Base-by-base conservation (phyloP, 1,139 yeast species). In the Protomyces inouyei region DNA sequence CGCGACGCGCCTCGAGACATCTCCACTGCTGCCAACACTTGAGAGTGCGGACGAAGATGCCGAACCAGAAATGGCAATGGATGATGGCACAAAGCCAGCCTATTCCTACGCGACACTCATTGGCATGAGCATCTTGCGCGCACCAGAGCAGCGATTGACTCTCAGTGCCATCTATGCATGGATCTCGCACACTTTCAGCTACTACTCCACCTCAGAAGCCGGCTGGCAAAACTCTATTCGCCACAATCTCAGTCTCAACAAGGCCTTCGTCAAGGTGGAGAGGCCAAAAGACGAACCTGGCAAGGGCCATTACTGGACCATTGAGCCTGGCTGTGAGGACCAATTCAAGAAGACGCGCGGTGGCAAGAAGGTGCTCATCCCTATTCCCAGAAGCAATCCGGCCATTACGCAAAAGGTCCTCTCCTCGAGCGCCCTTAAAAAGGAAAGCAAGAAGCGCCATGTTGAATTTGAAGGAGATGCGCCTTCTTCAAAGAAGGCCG, bases 241-340 rank as follows among this genome's bases (percentile, higher is more conserved):
- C 67, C 96, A 89, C 75, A 88, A 90, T 70, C 78, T 90, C 64
- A 87, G 95, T 32, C 79, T 90, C 69, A 90, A 89, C 76, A 90
- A 89, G 73, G 96, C 96, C 0, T 90, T 90, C 71, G 82, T 87
- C 65, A 93, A 93, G 76, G 90, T 95, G 46, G 96, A 89, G 70
- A 87, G 93, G 73, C 92, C 97, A 16, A 87, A 88, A 71, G 96
- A 89, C 75, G 80, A 78, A 59, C 80, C 81, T 2, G 98, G 98
- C 5, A 93, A 93, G 77, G 98, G 98, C 40, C 96, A 92, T 76
- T 93, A 87, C 75, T 95, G 98, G 98, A 85, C 88, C 71, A 89
- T 93, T 64, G 91, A 87, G 68, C 79, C 83, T 25, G 97, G 96
- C 3, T 84, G 81, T 72, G 97, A 92, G 75, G 84, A 84, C 69